Percentiles rank a stretch among this genome's conserved stretches.
These are phyloP conservation scores for Chrysoporthe puriensis DNA, from an alignment of 2,329 filamentous ascomycete species.

Conservation along the genomic window DNA sequence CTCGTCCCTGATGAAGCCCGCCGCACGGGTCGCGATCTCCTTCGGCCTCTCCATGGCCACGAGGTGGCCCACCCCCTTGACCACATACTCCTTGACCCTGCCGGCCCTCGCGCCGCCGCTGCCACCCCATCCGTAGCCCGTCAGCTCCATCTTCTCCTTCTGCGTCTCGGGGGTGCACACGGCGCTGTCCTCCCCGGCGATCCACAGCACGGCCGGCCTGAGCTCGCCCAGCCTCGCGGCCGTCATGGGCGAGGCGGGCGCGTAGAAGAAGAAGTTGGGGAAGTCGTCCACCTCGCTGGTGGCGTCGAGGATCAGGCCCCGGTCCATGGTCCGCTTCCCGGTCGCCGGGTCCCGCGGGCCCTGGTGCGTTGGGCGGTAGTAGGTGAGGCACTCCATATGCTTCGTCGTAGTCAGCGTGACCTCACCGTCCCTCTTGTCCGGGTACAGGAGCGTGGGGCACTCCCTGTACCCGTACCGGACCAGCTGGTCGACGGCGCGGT, in stretches of 20 bases:
- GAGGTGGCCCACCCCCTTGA: slow-evolving; percentile 74
- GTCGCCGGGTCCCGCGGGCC: slow-evolving; percentile 41
- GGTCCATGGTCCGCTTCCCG: slow-evolving; percentile 45
- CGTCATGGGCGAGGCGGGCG: slow-evolving; percentile 63
- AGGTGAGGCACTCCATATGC: slow-evolving; percentile 86
- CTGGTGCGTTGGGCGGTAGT: slow-evolving; percentile 63
- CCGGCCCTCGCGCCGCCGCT: slow-evolving; percentile 67
- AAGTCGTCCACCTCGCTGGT: slow-evolving; percentile 41
- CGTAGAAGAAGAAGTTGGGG: slow-evolving; percentile 63
- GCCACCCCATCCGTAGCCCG: slow-evolving; percentile 68
- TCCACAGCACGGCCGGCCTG: slow-evolving; percentile 68
- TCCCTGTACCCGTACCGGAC: slow-evolving; percentile 75
- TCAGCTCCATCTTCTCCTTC: slow-evolving; percentile 64
- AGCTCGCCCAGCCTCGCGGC: slow-evolving; percentile 62
- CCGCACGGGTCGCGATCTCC: slow-evolving; percentile 65
- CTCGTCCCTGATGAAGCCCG: slow-evolving; percentile 61
- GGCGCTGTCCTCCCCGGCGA: slow-evolving; percentile 66
- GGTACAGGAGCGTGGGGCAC: slow-evolving; percentile 65
- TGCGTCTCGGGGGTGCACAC: slow-evolving; percentile 56
- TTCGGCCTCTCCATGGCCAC: slow-evolving; percentile 80
- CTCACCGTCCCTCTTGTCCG: slow-evolving; percentile 36
- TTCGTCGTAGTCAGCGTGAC: slow-evolving; percentile 82
- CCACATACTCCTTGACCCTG: slow-evolving; percentile 66
- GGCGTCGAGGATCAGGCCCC: slow-evolving; percentile 49
- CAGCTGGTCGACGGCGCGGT: slow-evolving; percentile 76